phyloP scores from a whole-genome alignment of 345 rosid species.

The Geranium rotundifolium region DNA sequence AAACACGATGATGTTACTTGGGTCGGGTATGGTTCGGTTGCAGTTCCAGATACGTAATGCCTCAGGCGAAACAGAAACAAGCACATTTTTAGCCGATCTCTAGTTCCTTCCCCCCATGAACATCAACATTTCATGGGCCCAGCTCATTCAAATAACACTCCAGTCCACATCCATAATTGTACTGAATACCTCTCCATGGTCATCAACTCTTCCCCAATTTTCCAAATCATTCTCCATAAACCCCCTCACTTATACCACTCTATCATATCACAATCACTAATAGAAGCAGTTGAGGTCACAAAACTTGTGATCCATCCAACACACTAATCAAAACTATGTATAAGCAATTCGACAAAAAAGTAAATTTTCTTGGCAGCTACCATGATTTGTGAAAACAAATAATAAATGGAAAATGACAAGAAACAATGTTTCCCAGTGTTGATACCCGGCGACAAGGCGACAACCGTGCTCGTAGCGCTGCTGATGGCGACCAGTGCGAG shows the following conservation, averaged over 20 bases:
- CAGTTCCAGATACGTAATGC: background rate
- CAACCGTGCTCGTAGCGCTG: constrained; percentile 84
- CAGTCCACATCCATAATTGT: background rate
- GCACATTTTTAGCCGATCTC: too few relatives aligned
- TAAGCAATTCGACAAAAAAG: background rate
- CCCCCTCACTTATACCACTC: background rate
- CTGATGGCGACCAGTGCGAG: constrained; percentile 97
- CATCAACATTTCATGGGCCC: background rate
- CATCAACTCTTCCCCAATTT: background rate
- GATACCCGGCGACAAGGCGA: constrained; percentile 94
- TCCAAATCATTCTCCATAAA: too few relatives aligned
- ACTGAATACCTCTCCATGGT: background rate
- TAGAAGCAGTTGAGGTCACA: background rate
- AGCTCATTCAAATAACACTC: background rate
- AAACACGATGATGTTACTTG: too few relatives aligned
- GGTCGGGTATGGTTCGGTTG: background rate
- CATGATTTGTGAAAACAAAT: too few relatives aligned
- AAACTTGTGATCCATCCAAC: background rate
- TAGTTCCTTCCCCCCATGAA: background rate
- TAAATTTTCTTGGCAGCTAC: too few relatives aligned
- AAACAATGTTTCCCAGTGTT: too few relatives aligned
- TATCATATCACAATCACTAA: background rate
- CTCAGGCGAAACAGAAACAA: background rate
- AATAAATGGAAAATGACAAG: too few relatives aligned
- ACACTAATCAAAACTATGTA: background rate